Percentiles rank a stretch among this genome's conserved stretches.
phyloP scores from a whole-genome alignment of 1,139 yeast genomes.

The Suhomyces bolitotheri region DNA sequence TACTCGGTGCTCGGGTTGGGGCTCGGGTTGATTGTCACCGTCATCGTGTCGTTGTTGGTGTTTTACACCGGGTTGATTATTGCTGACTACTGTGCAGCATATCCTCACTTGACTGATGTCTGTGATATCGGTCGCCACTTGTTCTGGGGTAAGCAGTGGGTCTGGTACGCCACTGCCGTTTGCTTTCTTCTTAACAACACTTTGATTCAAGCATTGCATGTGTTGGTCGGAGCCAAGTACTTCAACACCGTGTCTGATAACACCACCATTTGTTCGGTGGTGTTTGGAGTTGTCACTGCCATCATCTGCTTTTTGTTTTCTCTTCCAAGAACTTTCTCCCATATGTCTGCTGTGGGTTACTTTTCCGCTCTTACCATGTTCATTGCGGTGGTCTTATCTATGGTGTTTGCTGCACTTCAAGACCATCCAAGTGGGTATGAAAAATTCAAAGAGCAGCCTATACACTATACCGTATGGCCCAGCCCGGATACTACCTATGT shows the following conservation, averaged over 20 bases:
- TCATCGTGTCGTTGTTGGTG: slow-evolving; percentile 50
- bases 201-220: slow-evolving; percentile 59
- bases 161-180: slow-evolving; percentile 58
- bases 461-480: slow-evolving; percentile 50
- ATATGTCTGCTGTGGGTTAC: slow-evolving; percentile 50
- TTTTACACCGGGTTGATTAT: slow-evolving; percentile 56
- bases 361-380: slow-evolving; percentile 60
- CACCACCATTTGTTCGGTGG: slow-evolving; percentile 53
- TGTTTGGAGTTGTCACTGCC: slow-evolving; percentile 48
- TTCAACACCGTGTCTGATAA: slow-evolving; percentile 54
- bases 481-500: slow-evolving; percentile 52
- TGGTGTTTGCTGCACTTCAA: slow-evolving; percentile 56
- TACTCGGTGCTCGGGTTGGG: slow-evolving; percentile 59
- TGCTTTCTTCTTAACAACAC: slow-evolving; percentile 57
- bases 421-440: slow-evolving; percentile 47
- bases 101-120: slow-evolving; percentile 52
- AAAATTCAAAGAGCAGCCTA: slow-evolving; percentile 28
- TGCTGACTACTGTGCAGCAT: slow-evolving; percentile 54
- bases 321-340: slow-evolving; percentile 56
- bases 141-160: slow-evolving; percentile 52
- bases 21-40: slow-evolving; percentile 58
- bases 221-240: slow-evolving; percentile 59
- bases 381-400: slow-evolving; percentile 52
- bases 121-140: slow-evolving; percentile 63
- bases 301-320: slow-evolving; percentile 51